Conservation (phyloP, 2,329 filamentous ascomycete genomes). For the Fusarium buharicum region DNA sequence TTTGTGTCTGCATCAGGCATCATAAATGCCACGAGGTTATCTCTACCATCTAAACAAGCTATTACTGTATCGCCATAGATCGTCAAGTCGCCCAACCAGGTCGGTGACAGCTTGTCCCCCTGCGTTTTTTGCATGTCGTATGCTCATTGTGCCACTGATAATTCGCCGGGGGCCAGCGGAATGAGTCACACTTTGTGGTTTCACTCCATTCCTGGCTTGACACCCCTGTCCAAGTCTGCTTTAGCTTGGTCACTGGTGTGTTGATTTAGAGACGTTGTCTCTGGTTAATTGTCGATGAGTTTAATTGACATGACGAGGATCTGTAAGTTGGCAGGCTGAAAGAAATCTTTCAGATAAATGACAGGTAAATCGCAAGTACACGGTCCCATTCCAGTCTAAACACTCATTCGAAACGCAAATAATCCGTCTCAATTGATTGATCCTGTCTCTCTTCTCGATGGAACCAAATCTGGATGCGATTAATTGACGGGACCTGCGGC, state of each 20-base stretch:
- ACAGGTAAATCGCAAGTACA: slow-evolving; percentile 4
- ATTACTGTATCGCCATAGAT: slow-evolving; percentile 5
- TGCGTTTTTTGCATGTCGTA: slow-evolving; percentile 33
- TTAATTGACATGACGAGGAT: slow-evolving; percentile 32
- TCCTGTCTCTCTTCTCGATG: slow-evolving; percentile 1
- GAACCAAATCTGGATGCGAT: slow-evolving; percentile 22
- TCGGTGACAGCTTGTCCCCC: slow-evolving; percentile 18
- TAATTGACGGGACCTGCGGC: slow-evolving; percentile 35
- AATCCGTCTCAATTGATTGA: slow-evolving; percentile 33
- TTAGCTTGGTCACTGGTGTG: slow-evolving; percentile 38
- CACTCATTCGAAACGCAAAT: background rate
- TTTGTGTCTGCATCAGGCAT: background rate
- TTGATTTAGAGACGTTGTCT: slow-evolving; percentile 36
- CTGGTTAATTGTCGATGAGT: slow-evolving; percentile 23
- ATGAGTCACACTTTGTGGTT: slow-evolving; percentile 46
- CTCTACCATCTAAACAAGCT: background rate
- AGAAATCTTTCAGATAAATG: background rate
- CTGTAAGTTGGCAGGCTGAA: background rate
- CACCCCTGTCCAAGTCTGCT: slow-evolving; percentile 39
- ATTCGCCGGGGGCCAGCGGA: slow-evolving; percentile 38
- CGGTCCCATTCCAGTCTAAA: slow-evolving; percentile 14
- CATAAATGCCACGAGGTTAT: slow-evolving; percentile 29
- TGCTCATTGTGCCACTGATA: slow-evolving; percentile 32
- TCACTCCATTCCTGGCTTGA: slow-evolving; percentile 43
- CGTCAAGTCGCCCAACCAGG: slow-evolving; percentile 23